Evolutionary conservation across 208 protist species (phyloP).

Genomic region (Trypanosoma avium): DNA sequence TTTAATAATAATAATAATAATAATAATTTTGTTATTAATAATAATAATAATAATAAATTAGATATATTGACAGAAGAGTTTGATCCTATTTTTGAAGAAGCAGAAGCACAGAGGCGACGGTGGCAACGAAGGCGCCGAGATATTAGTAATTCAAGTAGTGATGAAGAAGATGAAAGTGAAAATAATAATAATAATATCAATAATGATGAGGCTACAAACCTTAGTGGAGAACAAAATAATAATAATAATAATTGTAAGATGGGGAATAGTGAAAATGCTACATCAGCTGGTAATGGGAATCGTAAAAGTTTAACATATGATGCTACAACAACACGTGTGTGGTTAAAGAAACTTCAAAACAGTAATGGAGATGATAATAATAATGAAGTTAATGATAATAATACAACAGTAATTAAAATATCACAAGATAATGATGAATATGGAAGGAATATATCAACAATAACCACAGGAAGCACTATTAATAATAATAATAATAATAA

Average conservation of each 20-base stretch:
- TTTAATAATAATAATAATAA: background rate
- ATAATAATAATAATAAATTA: no score
- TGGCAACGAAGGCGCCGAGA: conserved; percentile 31
- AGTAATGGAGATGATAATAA: conserved; percentile 16
- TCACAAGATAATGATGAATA: background rate
- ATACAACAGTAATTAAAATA: background rate
- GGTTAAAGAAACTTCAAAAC: conserved; percentile 2
- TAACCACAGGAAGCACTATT: no score
- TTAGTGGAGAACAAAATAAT: no score
- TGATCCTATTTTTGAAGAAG: conserved; percentile 67
- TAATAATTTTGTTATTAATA: background rate
- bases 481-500: no score
- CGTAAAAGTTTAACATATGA: no score
- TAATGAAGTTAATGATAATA: conserved; percentile 16
- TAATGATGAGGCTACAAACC: background rate
- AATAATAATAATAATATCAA: conserved; percentile 13
- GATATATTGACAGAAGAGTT: conserved; percentile 49
- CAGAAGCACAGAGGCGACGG: conserved; percentile 41
- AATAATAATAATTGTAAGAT: background rate
- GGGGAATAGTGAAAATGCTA: background rate
- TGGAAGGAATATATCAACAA: background rate
- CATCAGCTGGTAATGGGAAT: no score
- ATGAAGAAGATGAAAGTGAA: background rate
- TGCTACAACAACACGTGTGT: conserved; percentile 21
- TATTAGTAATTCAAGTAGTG: background rate